A percentile compares a stretch with the other conserved stretches of the same genome.
Evolutionary conservation across 805 yeast species (phyloP).

Genomic region (Candida ulmi): DNA sequence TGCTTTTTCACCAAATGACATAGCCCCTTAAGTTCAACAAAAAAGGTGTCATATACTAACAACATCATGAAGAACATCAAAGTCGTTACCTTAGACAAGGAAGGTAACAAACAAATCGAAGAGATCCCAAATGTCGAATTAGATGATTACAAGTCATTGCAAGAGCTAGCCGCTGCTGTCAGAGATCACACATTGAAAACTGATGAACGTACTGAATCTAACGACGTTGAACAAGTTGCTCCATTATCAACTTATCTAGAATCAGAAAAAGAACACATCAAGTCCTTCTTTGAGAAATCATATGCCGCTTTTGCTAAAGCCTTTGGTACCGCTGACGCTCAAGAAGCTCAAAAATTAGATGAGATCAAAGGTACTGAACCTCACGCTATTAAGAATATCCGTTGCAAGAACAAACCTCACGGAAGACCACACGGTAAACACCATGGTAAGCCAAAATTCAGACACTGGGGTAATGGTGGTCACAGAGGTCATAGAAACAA

Average conservation of each 20-base stretch:
- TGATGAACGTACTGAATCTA: background rate
- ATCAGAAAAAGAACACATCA: background rate
- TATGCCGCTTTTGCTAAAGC: background rate
- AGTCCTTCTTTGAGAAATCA: background rate
- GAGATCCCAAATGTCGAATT: conserved; percentile 13
- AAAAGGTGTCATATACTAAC: conserved; percentile 2
- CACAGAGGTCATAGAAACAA: background rate
- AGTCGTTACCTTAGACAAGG: conserved; percentile 8
- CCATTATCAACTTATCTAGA: too few relatives aligned
- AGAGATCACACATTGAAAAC: conserved; percentile 3
- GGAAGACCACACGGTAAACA: too few relatives aligned
- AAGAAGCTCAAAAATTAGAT: too few relatives aligned
- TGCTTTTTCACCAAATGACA: too few relatives aligned
- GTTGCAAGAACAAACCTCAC: too few relatives aligned
- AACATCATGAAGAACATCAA: conserved; percentile 8
- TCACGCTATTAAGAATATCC: too few relatives aligned
- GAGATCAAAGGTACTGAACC: too few relatives aligned
- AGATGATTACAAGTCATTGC: conserved; percentile 9
- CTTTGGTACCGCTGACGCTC: background rate
- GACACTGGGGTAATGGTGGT: too few relatives aligned
- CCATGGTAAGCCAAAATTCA: too few relatives aligned
- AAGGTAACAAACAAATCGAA: conserved; percentile 12
- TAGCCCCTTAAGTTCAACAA: too few relatives aligned
- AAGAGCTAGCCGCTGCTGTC: conserved; percentile 10
- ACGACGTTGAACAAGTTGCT: too few relatives aligned